phyloP scores from a whole-genome alignment of 2,329 filamentous ascomycete genomes.

The Conoideocrella luteorostrata region DNA sequence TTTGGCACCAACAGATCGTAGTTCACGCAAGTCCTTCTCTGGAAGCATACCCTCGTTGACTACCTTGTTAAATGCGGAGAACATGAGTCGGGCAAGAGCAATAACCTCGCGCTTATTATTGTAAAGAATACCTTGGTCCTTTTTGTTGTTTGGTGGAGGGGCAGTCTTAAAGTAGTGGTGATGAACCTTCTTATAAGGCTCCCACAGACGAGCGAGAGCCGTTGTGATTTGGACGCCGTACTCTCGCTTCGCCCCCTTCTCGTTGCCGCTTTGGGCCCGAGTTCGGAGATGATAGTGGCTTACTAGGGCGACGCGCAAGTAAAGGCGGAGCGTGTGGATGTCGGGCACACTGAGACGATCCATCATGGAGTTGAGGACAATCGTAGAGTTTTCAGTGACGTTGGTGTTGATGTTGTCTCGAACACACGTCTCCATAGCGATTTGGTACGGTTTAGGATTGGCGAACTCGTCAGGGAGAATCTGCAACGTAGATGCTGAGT shows the following conservation, averaged over 20 bases:
- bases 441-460: conserved; percentile 53
- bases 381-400: conserved; percentile 57
- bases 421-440: conserved; percentile 67
- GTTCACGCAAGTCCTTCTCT: conserved; percentile 23
- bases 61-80: conserved; percentile 38
- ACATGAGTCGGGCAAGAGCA: conserved; percentile 39
- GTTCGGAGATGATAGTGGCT: conserved; percentile 34
- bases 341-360: conserved; percentile 38
- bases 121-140: conserved; percentile 21
- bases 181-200: conserved; percentile 36
- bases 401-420: conserved; percentile 72
- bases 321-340: conserved; percentile 43
- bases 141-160: conserved; percentile 16
- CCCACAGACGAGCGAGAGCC: conserved; percentile 46
- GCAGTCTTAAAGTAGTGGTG: conserved; percentile 28
- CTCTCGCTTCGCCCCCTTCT: conserved; percentile 29
- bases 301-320: conserved; percentile 49
- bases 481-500: conserved; percentile 53
- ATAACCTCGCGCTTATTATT: conserved; percentile 35
- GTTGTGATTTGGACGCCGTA: conserved; percentile 44
- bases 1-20: conserved; percentile 26
- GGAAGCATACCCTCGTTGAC: conserved; percentile 33
- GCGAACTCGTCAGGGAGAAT: conserved; percentile 42
- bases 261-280: conserved; percentile 23
- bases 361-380: conserved; percentile 60